Base-by-base conservation (phyloP, 1,139 yeast species). In the Blastobotrys buckinghamii region DNA sequence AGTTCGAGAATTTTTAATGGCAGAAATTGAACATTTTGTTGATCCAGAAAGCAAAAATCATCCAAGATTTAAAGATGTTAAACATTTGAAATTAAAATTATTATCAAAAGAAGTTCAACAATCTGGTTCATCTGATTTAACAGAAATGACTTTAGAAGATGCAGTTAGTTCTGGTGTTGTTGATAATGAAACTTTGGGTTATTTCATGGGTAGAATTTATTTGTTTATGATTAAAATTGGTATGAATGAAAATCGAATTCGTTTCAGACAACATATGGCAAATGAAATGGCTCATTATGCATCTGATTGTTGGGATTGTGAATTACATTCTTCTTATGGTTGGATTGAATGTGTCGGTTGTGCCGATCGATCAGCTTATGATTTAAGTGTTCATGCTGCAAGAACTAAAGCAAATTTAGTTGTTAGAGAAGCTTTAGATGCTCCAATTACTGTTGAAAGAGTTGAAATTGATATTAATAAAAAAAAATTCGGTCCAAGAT, bases 301-400 rank as follows among this genome's bases (percentile, higher is more conserved):
- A 52, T 83, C 96, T 58, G 99, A 94, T 73, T 94, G 99, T 76
- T 94, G 99, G 99, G 99, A 94, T 74, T 97, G 96, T 56, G 99
- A 94, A 75, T 77, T 94, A 62, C 83, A 86, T 62, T 84, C 96
- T 39, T 86, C 96, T 35, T 94, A 87, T 65, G 97, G 99, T 59
- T 94, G 99, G 99, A 85, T 94, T 62, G 99, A 94, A 74, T 92
- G 98, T 81, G 97, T 92, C 65, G 99, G 99, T 59, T 92, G 98
- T 75, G 99, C 99, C 55, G 99, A 94, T 71, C 83, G 99, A 75
- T 87, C 96, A 45, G 99, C 99, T 41, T 94, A 89, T 67, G 99
- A 94, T 72, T 80, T 94, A 70, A 79, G 92, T 47, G 98, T 94
- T 51, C 99, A 94, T 67, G 73, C 97, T 45, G 94, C 95, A 51